Evolutionary conservation across 2,329 filamentous ascomycete species (phyloP), one percentile per base, ranked within the genome.

Genomic region (Aspergillus aculeatinus): DNA sequence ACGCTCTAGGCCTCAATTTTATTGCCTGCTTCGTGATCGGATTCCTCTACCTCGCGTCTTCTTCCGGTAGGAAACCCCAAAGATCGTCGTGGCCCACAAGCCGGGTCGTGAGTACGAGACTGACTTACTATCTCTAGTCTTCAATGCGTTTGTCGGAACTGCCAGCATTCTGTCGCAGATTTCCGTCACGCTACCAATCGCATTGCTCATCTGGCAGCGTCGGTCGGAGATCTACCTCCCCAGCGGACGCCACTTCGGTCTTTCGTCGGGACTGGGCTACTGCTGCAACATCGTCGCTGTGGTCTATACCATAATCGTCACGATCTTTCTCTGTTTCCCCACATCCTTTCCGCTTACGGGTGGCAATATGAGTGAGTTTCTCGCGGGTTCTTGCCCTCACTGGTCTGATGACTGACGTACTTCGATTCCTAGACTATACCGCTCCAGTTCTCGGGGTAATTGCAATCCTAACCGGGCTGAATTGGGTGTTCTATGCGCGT

Each of bases 141-240:
- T 68, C 59, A 68, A 67, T 44, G 63, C 67, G 27, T 68, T 68
- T 55, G 67, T 68, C 42, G 57, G 60, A 39, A 64, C 65, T 10
- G 67, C 65, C 5, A 64, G 66, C 12, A 60, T 67, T 21, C 60
- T 67, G 35, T 65, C 65, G 6, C 67, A 68, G 23, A 63, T 68
- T 31, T 68, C 67, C 39, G 66, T 57, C 49, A 65, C 67, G 31
- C 52, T 67, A 35, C 65, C 67, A 4, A 59, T 65, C 14, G 12
- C 57, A 5, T 50, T 68, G 4, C 63, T 68, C 11, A 49, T 68
- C 47, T 33, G 39, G 16, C 60, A 62, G 10, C 63, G 61, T 19
- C 57, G 62, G 6, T 33, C 49, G 5, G 14, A 52, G 2, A 12
- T 57, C 16, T 68, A 65, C 25, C 62, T 68, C 3, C 67, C 65